Percentiles rank a stretch among this genome's conserved stretches.
phyloP scores from a whole-genome alignment of 208 protist species.

The Leishmania mexicana region DNA sequence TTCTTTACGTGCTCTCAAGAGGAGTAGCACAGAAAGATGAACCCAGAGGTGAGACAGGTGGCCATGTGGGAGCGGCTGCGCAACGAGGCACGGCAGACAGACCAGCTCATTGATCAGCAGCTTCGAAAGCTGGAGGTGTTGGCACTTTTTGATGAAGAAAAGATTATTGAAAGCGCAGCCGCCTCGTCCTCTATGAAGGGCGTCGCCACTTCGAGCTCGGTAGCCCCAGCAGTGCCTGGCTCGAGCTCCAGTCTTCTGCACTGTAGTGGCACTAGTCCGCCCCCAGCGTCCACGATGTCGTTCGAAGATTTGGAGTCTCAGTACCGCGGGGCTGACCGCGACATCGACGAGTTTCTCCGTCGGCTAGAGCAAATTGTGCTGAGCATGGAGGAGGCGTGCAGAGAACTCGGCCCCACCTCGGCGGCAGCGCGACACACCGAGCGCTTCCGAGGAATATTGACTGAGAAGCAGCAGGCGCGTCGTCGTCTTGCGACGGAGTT shows the following conservation, averaged over 20 bases:
- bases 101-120: constrained; percentile 63
- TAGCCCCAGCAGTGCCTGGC: constrained; percentile 3
- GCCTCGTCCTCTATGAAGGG: background rate
- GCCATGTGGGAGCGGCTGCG: constrained; percentile 67
- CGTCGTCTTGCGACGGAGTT: constrained; percentile 49
- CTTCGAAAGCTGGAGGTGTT: constrained; percentile 48
- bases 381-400: constrained; percentile 35
- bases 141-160: constrained; percentile 41
- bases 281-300: background rate
- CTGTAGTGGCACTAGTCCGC: background rate
- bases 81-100: constrained; percentile 64
- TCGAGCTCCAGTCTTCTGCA: constrained; percentile 1
- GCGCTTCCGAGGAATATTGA: constrained; percentile 57
- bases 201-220: background rate
- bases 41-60: constrained; percentile 20
- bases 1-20: background rate
- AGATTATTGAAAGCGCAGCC: constrained; percentile 6
- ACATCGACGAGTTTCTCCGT: constrained; percentile 29
- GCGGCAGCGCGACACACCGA: constrained; percentile 51
- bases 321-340: constrained; percentile 24
- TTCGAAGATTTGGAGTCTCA: constrained; percentile 29
- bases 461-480: constrained; percentile 59
- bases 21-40: background rate
- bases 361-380: constrained; percentile 30
- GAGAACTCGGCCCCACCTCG: constrained; percentile 29